Base-by-base conservation (phyloP, 805 yeast genomes). In the Lipomyces orientalis region DNA sequence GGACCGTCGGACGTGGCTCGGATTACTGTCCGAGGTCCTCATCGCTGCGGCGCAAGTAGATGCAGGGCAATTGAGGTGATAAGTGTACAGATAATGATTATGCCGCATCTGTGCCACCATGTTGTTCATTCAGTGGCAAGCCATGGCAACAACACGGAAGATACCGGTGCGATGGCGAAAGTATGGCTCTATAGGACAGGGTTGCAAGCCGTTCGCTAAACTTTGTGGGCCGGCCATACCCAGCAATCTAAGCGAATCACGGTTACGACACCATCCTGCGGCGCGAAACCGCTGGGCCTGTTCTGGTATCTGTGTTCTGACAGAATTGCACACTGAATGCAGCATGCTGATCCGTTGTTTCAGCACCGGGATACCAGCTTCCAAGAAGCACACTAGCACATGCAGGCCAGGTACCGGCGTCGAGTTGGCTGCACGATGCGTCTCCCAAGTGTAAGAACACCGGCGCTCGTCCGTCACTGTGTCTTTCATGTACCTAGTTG, bases 351-450 rank as follows among this genome's bases (percentile, higher is more conserved):
- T 43, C 10, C 22, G 49, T 43, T 6, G 22, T 43, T 7, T 3
- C 1, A n/a, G 22, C 4, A 43, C 49, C 49, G n/a, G 49, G 49
- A 43, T 43, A 43, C 19, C 16, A 9, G 4, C 3, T 8, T 7
- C 29, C 29, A 1, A 3, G 49, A 19, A 37, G 49, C 16, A n/a
- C 25, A 43, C 22, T 16, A 4, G 49, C 49, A 43, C 49, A 43
- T 43, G 49, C 49, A 4, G 25, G 19, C 49, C 49, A 43, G 49
- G 49, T 43, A 43, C 49, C 49, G 49, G n/a, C 49, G n/a, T 43
- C 49, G 49, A 16, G 49, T 22, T 37, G 29, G 49, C 49, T 12
- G n/a, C 49, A 19, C n/a, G 49, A 8, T 43, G 49, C 49, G 49
- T 4, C 49, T 35, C 14, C 43, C 43, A 37, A 37, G 49, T 16